These are phyloP conservation scores for Ophiocordyceps unilateralis DNA, from an alignment of 2,329 filamentous ascomycete species.

Conservation along the genomic window DNA sequence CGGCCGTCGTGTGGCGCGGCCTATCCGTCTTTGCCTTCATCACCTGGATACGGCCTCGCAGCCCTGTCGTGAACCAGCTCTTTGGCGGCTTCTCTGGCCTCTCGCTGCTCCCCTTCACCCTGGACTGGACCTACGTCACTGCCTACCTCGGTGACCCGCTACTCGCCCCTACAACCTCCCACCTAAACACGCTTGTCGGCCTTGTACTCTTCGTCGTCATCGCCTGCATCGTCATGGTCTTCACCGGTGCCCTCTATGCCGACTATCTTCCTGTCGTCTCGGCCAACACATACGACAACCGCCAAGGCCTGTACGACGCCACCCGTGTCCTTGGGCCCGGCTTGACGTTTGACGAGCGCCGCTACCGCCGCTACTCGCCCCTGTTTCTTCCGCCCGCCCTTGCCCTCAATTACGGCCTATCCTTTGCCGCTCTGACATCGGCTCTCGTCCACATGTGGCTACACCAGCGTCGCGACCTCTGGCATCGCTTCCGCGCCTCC, in stretches of 20 bases:
- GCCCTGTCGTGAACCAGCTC: slow-evolving; percentile 34
- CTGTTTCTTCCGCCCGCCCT: slow-evolving; percentile 32
- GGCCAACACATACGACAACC: slow-evolving; percentile 38
- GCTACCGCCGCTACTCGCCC: slow-evolving; percentile 34
- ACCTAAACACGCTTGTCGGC: slow-evolving; percentile 27
- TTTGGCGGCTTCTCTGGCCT: slow-evolving; percentile 36
- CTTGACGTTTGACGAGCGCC: slow-evolving; percentile 28
- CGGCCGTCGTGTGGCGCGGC: slow-evolving; percentile 29
- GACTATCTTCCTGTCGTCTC: slow-evolving; percentile 38
- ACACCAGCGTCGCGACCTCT: slow-evolving; percentile 24
- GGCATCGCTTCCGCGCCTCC: slow-evolving; percentile 25
- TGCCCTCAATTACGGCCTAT: slow-evolving; percentile 19
- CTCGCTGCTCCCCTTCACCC: slow-evolving; percentile 35
- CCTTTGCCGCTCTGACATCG: slow-evolving; percentile 30
- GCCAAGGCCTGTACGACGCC: slow-evolving; percentile 30
- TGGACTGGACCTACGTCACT: slow-evolving; percentile 24
- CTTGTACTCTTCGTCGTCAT: slow-evolving; percentile 23
- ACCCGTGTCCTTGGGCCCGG: slow-evolving; percentile 28
- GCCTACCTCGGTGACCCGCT: slow-evolving; percentile 25
- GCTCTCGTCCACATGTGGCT: slow-evolving; percentile 19
- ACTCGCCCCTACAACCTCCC: slow-evolving; percentile 22
- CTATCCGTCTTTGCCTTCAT: slow-evolving; percentile 37
- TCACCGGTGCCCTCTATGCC: slow-evolving; percentile 25
- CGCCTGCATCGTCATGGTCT: slow-evolving; percentile 27
- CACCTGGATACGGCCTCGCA: slow-evolving; percentile 36